Conservation (phyloP, 257 asterid genomes). For the Buddleja alternifolia region DNA sequence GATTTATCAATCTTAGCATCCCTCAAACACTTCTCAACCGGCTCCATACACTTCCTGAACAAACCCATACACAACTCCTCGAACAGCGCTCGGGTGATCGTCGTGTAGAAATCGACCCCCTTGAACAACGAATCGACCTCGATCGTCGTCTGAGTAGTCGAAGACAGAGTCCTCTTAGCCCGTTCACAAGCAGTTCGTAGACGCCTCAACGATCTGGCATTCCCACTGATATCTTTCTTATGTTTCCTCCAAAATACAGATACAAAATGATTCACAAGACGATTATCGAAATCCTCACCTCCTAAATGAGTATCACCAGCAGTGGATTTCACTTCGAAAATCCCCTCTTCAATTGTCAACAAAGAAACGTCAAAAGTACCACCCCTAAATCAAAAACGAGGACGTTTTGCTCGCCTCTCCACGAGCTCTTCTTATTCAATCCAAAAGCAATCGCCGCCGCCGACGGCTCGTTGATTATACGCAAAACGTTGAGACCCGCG, state of each 20-base stretch:
- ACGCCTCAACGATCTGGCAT: conserved; percentile 51
- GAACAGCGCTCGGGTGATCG: conserved; percentile 57
- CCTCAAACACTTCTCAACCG: conserved; percentile 63
- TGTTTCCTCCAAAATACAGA: conserved; percentile 54
- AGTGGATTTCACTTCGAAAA: conserved; percentile 59
- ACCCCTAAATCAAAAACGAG: conserved; percentile 62
- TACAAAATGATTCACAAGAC: conserved; percentile 59
- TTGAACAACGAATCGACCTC: conserved; percentile 58
- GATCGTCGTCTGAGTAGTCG: conserved; percentile 54
- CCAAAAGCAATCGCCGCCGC: conserved; percentile 73
- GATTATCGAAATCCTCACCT: conserved; percentile 65
- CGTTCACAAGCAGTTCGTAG: conserved; percentile 56
- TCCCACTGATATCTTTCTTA: conserved; percentile 57
- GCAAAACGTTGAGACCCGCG: conserved; percentile 48
- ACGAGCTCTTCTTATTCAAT: conserved; percentile 46
- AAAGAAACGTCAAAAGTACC: conserved; percentile 70
- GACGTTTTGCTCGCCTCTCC: conserved; percentile 47
- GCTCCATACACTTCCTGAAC: conserved; percentile 63
- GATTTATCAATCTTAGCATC: conserved; percentile 58
- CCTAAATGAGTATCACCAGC: conserved; percentile 73
- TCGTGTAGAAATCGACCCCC: conserved; percentile 59
- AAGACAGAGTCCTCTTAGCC: conserved; percentile 52
- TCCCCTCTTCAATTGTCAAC: conserved; percentile 62
- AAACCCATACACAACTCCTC: conserved; percentile 64
- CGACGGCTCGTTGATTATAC: conserved; percentile 67